Percentiles rank a stretch among this genome's conserved stretches.
These are phyloP conservation scores for Neurospora sp. DNA, from an alignment of 495 filamentous ascomycete species.

Conservation along the genomic window DNA sequence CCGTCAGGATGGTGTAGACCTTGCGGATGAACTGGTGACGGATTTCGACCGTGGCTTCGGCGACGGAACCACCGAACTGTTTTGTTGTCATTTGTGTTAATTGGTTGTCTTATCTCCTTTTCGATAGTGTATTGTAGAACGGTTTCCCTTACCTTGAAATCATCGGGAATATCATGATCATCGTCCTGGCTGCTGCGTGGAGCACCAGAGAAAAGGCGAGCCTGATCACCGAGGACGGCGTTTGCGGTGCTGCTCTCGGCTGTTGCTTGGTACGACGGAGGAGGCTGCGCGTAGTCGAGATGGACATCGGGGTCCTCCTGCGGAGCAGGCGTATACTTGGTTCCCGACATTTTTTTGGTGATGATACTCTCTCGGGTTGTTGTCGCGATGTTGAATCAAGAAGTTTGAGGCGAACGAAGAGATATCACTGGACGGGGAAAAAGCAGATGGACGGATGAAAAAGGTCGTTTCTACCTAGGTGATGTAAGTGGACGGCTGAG, in stretches of 20 bases:
- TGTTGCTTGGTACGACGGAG: constrained; percentile 64
- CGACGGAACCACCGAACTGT: constrained; percentile 79
- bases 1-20: constrained; percentile 50
- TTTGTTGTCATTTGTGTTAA: neutral
- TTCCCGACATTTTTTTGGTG: constrained; percentile 45
- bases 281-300: constrained; percentile 64
- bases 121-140: neutral
- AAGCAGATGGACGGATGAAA: neutral
- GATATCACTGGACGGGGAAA: neutral
- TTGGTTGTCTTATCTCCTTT: neutral
- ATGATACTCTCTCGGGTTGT: neutral
- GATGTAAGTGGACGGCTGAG: neutral
- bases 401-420: neutral
- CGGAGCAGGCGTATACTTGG: constrained; percentile 60
- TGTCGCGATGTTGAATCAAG: neutral
- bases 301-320: constrained; percentile 61
- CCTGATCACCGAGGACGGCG: constrained; percentile 23
- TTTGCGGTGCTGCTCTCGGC: constrained; percentile 26
- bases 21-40: constrained; percentile 97
- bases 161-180: constrained; percentile 63
- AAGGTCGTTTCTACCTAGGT: neutral
- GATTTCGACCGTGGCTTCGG: constrained; percentile 89
- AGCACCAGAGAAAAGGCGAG: constrained; percentile 34
- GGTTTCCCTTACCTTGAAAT: constrained; percentile 69
- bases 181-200: constrained; percentile 77